Evolutionary conservation across 345 rosid species (phyloP), one percentile per base, ranked within the genome.

Genomic region (Hibiscus syriacus): DNA sequence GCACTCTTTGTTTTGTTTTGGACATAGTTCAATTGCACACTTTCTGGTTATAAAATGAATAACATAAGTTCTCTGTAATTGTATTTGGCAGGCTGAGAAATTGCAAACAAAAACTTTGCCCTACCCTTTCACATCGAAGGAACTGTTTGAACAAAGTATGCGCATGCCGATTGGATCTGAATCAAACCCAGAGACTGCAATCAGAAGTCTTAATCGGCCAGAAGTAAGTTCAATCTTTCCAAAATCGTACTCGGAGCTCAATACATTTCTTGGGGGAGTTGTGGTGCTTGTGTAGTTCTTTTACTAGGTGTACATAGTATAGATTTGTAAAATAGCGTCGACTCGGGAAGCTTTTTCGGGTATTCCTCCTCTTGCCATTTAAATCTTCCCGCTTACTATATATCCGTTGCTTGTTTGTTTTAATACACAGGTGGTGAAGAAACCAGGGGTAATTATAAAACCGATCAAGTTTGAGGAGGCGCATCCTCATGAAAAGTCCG

Each of bases 91-190:
- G 97, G 83, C 89, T 61, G 92, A 91, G 75, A 94, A 91, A 74
- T 78, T 94, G 57, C 86, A 82, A 54, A 80, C 91, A 17, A 89
- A 70, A 69, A 64, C 87, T 16, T 74, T 91, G 77, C 99, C 99
- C 22, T 91, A 77, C 71, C 97, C 99, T 16, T 86, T 80, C 78
- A 84, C 90, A 55, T 91, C 92, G 0, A 80, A 85, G 73, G 99
- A 91, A 61, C 80, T 81, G 34, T 94, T 86, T 38, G 96, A 94
- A 53, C 90, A 77, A 68, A 89, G 92, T 77, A 86, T 87, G 70
- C 95, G 97, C n/a, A 81, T 87, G 84, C 99, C 97, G 16, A 72
- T 91, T 29, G 99, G 99, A 29, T 96, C 97, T 1, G 99, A 94
- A 70, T 91, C 78, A 70, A 87, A 94, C 74, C 99, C 97, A 4